These are phyloP conservation scores for Misopates orontium DNA, from an alignment of 257 asterid genomes.

Conservation along the genomic window DNA sequence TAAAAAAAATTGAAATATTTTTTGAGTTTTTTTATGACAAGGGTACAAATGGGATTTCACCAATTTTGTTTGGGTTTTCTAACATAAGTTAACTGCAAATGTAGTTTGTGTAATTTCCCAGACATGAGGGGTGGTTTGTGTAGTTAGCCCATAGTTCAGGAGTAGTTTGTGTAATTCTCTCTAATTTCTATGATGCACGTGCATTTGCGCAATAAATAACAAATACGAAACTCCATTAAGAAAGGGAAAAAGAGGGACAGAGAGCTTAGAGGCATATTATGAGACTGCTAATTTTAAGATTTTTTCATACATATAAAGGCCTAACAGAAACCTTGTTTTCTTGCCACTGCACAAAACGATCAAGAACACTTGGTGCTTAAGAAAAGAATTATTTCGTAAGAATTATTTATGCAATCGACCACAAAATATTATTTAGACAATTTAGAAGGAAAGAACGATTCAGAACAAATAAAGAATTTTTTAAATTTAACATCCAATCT, in stretches of 20 bases:
- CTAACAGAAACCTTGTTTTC: background rate
- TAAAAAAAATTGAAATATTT: no score
- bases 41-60: no score
- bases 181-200: conserved; percentile 6
- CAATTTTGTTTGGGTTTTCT: no score
- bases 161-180: no score
- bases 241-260: background rate
- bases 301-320: background rate
- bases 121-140: no score
- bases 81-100: no score
- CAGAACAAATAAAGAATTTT: no score
- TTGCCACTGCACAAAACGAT: conserved; percentile 11
- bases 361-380: background rate
- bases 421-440: background rate
- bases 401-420: background rate
- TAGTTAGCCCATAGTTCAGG: no score
- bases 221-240: background rate
- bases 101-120: no score
- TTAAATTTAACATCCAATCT: no score
- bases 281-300: background rate
- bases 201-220: background rate
- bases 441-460: background rate
- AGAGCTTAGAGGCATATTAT: background rate
- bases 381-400: background rate
- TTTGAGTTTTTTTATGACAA: no score